phyloP scores from a whole-genome alignment of 176 grass and related monocot genomes.

The Musa troglodytarum region DNA sequence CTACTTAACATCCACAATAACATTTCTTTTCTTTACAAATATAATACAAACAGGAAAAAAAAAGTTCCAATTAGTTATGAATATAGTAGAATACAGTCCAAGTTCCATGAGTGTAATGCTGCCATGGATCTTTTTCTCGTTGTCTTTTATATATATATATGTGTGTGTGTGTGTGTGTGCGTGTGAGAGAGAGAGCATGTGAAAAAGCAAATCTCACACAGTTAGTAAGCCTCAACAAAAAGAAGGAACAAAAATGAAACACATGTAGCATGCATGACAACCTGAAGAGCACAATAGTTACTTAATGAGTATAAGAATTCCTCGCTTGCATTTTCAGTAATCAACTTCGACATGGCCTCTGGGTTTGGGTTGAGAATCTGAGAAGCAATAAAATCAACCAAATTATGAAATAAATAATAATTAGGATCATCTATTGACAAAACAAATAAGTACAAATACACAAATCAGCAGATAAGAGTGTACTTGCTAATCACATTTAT shows the following conservation, averaged over 20 bases:
- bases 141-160: too few relatives aligned
- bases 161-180: too few relatives aligned
- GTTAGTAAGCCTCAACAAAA: background rate
- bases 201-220: background rate
- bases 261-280: constrained; percentile 28
- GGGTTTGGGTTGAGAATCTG: constrained; percentile 99
- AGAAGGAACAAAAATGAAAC: background rate
- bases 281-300: constrained; percentile 99
- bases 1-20: background rate
- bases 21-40: background rate
- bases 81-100: background rate
- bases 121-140: too few relatives aligned
- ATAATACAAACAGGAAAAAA: too few relatives aligned
- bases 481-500: too few relatives aligned
- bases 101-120: background rate
- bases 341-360: constrained; percentile 94
- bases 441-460: background rate
- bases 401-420: constrained; percentile 8
- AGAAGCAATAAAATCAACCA: constrained; percentile 10
- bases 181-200: background rate
- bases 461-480: background rate
- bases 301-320: constrained; percentile 92
- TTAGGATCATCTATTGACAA: background rate
- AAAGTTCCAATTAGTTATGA: too few relatives aligned
- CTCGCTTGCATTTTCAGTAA: constrained; percentile 92